These are phyloP conservation scores for Aphanomyces cochlioides DNA, from an alignment of 352 stramenopile genomes.

Conservation along the genomic window DNA sequence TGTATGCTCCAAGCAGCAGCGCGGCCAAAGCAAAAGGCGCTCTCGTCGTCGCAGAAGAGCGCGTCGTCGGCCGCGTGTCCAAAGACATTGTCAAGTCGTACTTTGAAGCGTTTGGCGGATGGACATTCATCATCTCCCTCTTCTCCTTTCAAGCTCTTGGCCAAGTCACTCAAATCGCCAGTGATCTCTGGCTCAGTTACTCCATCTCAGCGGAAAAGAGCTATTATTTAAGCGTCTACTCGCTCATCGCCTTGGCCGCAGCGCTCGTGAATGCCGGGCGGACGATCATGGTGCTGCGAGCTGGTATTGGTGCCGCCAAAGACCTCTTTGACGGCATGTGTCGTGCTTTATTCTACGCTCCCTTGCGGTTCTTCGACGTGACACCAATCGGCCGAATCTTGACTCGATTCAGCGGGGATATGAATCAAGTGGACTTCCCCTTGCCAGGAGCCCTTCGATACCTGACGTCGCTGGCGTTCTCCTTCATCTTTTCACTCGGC, in stretches of 20 bases:
- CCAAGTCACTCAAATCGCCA: conserved; percentile 10
- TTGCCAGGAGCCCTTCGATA: conserved; percentile 50
- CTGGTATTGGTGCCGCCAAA: conserved; percentile 51
- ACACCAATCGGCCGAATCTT: conserved; percentile 43
- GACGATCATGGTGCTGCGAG: conserved; percentile 50
- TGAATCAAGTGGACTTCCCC: conserved; percentile 50
- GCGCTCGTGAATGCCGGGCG: conserved; percentile 34
- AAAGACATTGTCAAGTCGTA: background rate
- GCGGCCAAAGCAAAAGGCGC: too few species aligned
- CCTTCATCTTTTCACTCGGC: conserved; percentile 69
- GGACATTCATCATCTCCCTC: background rate
- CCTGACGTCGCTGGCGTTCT: conserved; percentile 69
- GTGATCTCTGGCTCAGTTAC: conserved; percentile 11
- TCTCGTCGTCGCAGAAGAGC: too few species aligned
- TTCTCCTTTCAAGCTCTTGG: background rate
- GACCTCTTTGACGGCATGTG: conserved; percentile 29
- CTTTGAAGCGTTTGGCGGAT: conserved; percentile 26
- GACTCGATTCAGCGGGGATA: conserved; percentile 40
- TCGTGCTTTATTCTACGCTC: conserved; percentile 35
- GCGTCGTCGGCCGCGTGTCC: too few species aligned
- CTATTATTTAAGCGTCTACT: conserved; percentile 57
- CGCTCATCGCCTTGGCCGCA: conserved; percentile 40
- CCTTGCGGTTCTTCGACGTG: conserved; percentile 45
- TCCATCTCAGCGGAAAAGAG: background rate
- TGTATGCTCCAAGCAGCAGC: too few species aligned